Evolutionary conservation across 2,329 filamentous ascomycete species (phyloP), one percentile per base, ranked within the genome.

Genomic region (Colletotrichum cereale): DNA sequence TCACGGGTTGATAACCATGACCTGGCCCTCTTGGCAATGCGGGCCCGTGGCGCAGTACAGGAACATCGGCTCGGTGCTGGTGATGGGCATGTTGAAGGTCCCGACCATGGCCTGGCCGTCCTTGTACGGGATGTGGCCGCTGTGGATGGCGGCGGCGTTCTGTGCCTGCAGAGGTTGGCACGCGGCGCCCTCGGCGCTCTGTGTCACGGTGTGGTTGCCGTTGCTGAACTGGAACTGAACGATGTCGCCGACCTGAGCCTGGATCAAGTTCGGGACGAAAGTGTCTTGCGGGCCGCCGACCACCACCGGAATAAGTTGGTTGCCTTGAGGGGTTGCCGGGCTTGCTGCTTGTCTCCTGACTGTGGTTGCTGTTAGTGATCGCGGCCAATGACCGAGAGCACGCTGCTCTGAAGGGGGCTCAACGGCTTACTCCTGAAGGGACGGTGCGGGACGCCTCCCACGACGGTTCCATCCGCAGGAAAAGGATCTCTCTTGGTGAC

Each of bases 1-100:
- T 71, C 67, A 83, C 82, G 84, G 83, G 69, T 88, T 88, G 48
- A 88, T 82, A 7, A 86, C 81, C 78, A 86, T 83, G 36, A 85
- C 82, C 80, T 88, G 87, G 10, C 86, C 86, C 11, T 75, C 76
- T 74, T 86, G 83, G 56, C 87, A 88, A 69, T 88, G 86, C 3
- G 82, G 82, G 0, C 79, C 82, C 2, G 83, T 83, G 0, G 85
- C 84, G 67, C 86, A 88, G 76, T 88, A 88, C 40, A 86, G 73
- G 76, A 85, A 88, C 69, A 87, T 83, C 7, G 86, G 80, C 2
- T 83, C 80, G 0, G 82, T 80, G 68, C 79, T 81, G 36, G 81
- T 82, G 24, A 88, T 76, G 14, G 81, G 80, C 76, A 88, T 81
- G 67, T 81, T 85, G 75, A 87, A 88, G 1, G 82, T 84, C 0